A percentile compares a stretch with the other conserved stretches of the same genome.
These are phyloP conservation scores for Zangia roseola DNA, from an alignment of 768 basidiomycete species.

Conservation along the genomic window DNA sequence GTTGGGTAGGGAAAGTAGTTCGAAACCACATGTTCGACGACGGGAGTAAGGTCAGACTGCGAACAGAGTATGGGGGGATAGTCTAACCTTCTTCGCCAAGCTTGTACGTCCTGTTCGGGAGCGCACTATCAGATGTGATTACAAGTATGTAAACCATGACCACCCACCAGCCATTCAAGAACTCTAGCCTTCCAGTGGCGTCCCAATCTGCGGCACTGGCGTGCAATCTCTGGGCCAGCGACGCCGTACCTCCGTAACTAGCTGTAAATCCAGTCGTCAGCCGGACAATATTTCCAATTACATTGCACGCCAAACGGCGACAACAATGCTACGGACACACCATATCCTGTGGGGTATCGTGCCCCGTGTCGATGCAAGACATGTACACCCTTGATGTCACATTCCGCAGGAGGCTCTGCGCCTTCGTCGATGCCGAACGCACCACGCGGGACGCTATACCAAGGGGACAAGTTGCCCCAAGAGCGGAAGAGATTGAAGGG, in stretches of 20 bases:
- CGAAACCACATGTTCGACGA: neutral
- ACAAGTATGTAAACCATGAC: conserved; percentile 7
- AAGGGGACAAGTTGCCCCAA: conserved; percentile 86
- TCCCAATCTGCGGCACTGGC: conserved; percentile 57
- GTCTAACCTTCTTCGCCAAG: conserved; percentile 80
- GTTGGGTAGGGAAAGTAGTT: too few relatives aligned
- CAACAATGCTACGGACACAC: conserved; percentile 37
- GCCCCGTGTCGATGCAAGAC: conserved; percentile 84
- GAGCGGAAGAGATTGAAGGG: conserved; percentile 67
- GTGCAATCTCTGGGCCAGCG: conserved; percentile 55
- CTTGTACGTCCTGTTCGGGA: conserved; percentile 70
- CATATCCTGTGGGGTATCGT: conserved; percentile 63
- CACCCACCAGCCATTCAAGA: conserved; percentile 79
- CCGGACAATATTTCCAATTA: too few relatives aligned
- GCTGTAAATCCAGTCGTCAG: conserved; percentile 35
- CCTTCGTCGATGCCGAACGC: conserved; percentile 73
- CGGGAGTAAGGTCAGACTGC: neutral
- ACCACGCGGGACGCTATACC: conserved; percentile 69
- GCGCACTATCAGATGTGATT: neutral
- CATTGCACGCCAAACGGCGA: too few relatives aligned
- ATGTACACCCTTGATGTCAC: conserved; percentile 71
- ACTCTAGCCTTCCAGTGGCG: conserved; percentile 62
- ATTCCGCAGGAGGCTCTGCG: conserved; percentile 67
- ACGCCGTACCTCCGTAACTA: conserved; percentile 60
- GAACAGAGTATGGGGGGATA: too few relatives aligned